Percentiles rank a stretch among this genome's conserved stretches.
Conservation (phyloP, 306 rosid genomes). For the Glycine tomentella region DNA sequence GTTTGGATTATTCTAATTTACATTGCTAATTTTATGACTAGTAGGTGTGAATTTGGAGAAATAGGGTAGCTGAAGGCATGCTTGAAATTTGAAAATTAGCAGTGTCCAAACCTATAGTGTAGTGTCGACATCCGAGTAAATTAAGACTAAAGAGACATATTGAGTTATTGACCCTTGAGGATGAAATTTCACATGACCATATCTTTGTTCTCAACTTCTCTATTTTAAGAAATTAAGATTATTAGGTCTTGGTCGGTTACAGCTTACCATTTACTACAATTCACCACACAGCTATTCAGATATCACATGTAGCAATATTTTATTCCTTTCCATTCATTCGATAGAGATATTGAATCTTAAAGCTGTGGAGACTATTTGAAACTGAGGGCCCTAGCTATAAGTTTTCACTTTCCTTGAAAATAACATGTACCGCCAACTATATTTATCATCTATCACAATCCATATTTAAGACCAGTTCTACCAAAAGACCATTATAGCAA, state of each 20-base stretch:
- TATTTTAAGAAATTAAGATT: slow-evolving; percentile 9
- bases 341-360: slow-evolving; percentile 27
- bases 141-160: too few relatives aligned
- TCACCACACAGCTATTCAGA: slow-evolving; percentile 41
- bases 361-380: not conserved
- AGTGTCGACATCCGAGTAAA: slow-evolving; percentile 22
- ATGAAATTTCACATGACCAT: slow-evolving; percentile 42
- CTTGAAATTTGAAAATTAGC: slow-evolving; percentile 32
- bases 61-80: slow-evolving; percentile 1
- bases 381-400: slow-evolving; percentile 31
- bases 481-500: slow-evolving; percentile 13
- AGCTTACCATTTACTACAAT: slow-evolving; percentile 41
- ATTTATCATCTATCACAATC: slow-evolving; percentile 30
- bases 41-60: slow-evolving; percentile 39
- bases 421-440: slow-evolving; percentile 20
- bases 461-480: slow-evolving; percentile 24
- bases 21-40: slow-evolving; percentile 13
- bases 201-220: slow-evolving; percentile 35
- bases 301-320: slow-evolving; percentile 44
- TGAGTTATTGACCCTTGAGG: too few relatives aligned
- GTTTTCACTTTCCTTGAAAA: slow-evolving; percentile 15
- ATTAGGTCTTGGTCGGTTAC: slow-evolving; percentile 41
- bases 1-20: not conserved
- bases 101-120: not conserved
- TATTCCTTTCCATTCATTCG: slow-evolving; percentile 32